phyloP scores from a whole-genome alignment of 768 basidiomycete genomes.

The Scleroderma citrinum region DNA sequence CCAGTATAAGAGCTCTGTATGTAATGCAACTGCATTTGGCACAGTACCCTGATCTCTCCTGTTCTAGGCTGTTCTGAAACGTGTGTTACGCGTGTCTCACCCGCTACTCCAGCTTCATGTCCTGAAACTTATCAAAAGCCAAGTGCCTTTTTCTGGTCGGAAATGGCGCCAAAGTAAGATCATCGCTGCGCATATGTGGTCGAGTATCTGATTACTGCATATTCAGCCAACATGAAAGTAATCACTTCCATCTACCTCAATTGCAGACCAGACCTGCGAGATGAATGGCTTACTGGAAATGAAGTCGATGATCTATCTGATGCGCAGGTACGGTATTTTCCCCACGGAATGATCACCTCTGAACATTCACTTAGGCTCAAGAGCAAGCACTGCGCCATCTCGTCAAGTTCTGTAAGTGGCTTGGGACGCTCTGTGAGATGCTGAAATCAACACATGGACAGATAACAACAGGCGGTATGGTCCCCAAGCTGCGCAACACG shows the following conservation, averaged over 20 bases:
- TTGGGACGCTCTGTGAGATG: background rate
- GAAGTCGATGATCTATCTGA: constrained; percentile 92
- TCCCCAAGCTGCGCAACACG: constrained; percentile 42
- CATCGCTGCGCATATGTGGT: constrained; percentile 1
- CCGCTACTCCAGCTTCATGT: constrained; percentile 92
- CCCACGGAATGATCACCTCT: background rate
- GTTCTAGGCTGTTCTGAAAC: constrained; percentile 84
- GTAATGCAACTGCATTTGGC: constrained; percentile 19
- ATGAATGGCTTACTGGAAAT: constrained; percentile 94
- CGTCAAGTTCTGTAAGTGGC: constrained; percentile 82
- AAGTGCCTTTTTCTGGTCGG: constrained; percentile 95
- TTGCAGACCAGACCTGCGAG: constrained; percentile 91
- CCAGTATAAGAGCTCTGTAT: constrained; percentile 95
- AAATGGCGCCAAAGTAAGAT: constrained; percentile 94
- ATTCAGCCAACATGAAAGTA: constrained; percentile 96
- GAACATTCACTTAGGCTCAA: constrained; percentile 58
- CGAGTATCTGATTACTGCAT: constrained; percentile 10
- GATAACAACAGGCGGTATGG: constrained; percentile 93
- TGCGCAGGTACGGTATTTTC: constrained; percentile 57
- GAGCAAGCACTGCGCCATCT: constrained; percentile 91
- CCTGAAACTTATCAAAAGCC: constrained; percentile 96
- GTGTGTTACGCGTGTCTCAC: constrained; percentile 90
- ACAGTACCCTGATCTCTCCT: constrained; percentile 14
- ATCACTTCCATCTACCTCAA: constrained; percentile 98
- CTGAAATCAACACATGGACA: constrained; percentile 24